Evolutionary conservation across 1,284 basidiomycete genomes (phyloP).

Genomic region (Lentinus polychrous): DNA sequence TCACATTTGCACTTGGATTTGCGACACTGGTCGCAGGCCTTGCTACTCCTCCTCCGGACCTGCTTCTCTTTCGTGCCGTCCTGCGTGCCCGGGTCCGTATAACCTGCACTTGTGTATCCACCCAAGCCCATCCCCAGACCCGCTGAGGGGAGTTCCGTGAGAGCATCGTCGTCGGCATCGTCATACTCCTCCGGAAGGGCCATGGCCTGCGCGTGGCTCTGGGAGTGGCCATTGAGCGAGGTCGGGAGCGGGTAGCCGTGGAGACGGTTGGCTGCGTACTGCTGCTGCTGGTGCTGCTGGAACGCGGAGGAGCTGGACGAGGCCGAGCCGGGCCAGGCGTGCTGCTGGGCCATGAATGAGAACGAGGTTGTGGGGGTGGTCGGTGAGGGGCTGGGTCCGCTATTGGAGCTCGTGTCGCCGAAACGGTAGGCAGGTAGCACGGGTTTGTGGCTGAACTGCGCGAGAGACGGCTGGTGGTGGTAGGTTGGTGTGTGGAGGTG

Average conservation of each 20-base stretch:
- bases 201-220: slow-evolving; percentile 17
- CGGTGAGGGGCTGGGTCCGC: slow-evolving; percentile 19
- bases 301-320: slow-evolving; percentile 16
- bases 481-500: slow-evolving; percentile 12
- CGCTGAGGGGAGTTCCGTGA: slow-evolving; percentile 23
- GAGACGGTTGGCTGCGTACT: slow-evolving; percentile 20
- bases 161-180: slow-evolving; percentile 29
- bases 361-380: slow-evolving; percentile 22
- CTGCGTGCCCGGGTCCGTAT: slow-evolving; percentile 11
- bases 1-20: slow-evolving; percentile 79
- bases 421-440: slow-evolving; percentile 21
- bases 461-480: slow-evolving; percentile 16
- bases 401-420: slow-evolving; percentile 16
- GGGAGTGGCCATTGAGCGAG: slow-evolving; percentile 17
- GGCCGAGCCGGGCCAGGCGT: slow-evolving; percentile 15
- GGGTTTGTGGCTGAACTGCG: slow-evolving; percentile 10
- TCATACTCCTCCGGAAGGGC: slow-evolving; percentile 29
- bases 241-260: slow-evolving; percentile 17
- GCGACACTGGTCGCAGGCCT: slow-evolving; percentile 79
- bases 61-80: slow-evolving; percentile 35
- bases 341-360: slow-evolving; percentile 26
- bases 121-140: slow-evolving; percentile 14
- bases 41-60: slow-evolving; percentile 59
- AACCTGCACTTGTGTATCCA: slow-evolving; percentile 14
- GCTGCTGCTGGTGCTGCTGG: slow-evolving; percentile 16